phyloP scores from a whole-genome alignment of 345 rosid genomes.

The Heritiera littoralis region DNA sequence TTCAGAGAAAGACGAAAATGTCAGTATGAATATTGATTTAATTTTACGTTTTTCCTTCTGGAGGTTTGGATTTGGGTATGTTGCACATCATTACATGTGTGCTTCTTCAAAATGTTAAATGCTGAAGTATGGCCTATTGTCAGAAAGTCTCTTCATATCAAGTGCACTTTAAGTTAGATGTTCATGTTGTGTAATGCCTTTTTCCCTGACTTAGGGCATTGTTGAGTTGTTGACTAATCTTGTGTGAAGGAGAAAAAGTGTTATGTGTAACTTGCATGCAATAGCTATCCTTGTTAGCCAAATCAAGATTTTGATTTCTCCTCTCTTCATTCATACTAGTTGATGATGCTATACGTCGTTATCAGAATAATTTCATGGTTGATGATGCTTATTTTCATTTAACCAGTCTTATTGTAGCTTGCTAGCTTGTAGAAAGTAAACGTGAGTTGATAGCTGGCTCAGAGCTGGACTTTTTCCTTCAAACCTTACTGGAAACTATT shows the following conservation, averaged over 20 bases:
- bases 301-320: not conserved
- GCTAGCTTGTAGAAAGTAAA: conserved; percentile 7
- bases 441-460: not conserved
- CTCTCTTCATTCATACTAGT: not conserved
- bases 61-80: conserved; percentile 1
- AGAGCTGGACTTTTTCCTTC: not conserved
- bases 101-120: conserved; percentile 8
- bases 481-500: not conserved
- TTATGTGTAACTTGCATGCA: not conserved
- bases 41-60: not conserved
- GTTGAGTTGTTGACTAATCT: not conserved
- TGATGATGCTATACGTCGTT: not conserved
- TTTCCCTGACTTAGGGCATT: not conserved
- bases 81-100: not conserved
- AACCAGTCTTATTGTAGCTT: not conserved
- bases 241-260: not conserved
- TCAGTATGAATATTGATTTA: conserved; percentile 32
- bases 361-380: not conserved
- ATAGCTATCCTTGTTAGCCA: not conserved
- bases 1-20: conserved; percentile 65
- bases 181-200: not conserved
- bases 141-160: not conserved
- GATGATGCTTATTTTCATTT: not conserved
- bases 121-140: not conserved
- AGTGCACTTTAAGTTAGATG: not conserved